Percentiles rank a stretch among this genome's conserved stretches.
Evolutionary conservation across 2,329 filamentous ascomycete species (phyloP).

Genomic region (Aspergillus pseudoviridinutans): DNA sequence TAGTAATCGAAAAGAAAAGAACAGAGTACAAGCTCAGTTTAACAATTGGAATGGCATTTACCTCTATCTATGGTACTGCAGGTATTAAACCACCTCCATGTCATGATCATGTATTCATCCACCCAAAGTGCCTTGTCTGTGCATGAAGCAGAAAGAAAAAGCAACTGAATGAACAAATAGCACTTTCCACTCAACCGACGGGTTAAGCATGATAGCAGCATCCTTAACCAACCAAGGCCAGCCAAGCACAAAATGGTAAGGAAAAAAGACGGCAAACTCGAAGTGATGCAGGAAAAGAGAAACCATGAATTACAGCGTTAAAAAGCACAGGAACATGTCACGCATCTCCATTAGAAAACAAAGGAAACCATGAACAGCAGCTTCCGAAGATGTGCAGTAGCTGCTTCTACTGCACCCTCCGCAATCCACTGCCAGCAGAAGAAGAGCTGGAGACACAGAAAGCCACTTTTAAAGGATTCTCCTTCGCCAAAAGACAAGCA

Average conservation of each 20-base stretch:
- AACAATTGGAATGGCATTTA: constrained; percentile 28
- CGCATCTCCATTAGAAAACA: constrained; percentile 35
- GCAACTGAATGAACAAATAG: constrained; percentile 30
- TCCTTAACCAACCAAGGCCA: constrained; percentile 38
- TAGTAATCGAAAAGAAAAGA: not conserved
- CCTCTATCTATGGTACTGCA: constrained; percentile 32
- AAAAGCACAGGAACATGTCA: constrained; percentile 32
- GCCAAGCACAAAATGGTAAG: constrained; percentile 31
- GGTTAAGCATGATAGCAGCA: constrained; percentile 34
- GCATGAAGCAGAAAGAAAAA: constrained; percentile 18
- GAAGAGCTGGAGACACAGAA: constrained; percentile 35
- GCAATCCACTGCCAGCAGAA: constrained; percentile 23
- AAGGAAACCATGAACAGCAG: constrained; percentile 34
- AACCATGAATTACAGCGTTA: constrained; percentile 33
- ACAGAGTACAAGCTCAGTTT: constrained; percentile 3
- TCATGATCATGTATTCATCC: constrained; percentile 30
- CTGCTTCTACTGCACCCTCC: constrained; percentile 12
- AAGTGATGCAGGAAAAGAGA: constrained; percentile 23
- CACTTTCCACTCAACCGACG: constrained; percentile 35
- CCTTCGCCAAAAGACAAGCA: constrained; percentile 26
- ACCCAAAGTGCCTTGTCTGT: constrained; percentile 21
- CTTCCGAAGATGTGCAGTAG: constrained; percentile 3
- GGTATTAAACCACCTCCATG: constrained; percentile 27
- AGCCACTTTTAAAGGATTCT: constrained; percentile 38
- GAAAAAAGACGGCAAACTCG: constrained; percentile 27